Conservation (phyloP, 2,329 filamentous ascomycete genomes). For the Furcasterigmium furcatum region DNA sequence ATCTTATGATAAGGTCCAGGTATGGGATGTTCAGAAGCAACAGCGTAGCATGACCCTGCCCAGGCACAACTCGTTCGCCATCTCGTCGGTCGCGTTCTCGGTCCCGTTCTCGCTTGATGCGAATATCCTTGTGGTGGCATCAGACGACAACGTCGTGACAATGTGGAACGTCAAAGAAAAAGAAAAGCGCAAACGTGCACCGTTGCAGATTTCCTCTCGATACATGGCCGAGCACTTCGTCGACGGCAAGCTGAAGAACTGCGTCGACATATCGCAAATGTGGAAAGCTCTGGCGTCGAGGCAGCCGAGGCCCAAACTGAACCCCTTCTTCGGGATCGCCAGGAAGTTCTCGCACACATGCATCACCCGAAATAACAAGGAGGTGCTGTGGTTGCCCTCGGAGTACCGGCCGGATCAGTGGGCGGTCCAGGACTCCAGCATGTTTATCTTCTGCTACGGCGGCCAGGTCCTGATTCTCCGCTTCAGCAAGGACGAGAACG, state of each 20-base stretch:
- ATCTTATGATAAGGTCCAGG: neutral
- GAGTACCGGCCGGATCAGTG: neutral
- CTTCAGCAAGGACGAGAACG: neutral
- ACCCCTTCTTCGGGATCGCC: neutral
- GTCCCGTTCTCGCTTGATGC: too few relatives aligned
- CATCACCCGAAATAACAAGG: neutral
- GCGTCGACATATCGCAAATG: neutral
- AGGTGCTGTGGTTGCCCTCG: neutral
- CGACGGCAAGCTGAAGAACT: neutral
- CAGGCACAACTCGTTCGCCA: neutral
- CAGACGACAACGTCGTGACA: neutral
- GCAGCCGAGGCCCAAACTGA: neutral
- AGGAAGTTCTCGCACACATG: neutral
- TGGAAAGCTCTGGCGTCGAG: neutral
- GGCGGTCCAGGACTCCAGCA: neutral
- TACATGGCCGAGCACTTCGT: neutral
- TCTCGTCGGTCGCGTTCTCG: neutral
- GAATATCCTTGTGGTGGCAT: neutral
- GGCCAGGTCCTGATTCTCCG: neutral
- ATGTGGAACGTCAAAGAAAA: neutral
- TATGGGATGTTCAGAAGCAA: neutral
- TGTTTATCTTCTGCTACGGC: neutral
- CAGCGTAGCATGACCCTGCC: neutral
- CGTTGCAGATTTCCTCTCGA: neutral
- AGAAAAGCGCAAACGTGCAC: neutral